Conservation (phyloP, 805 yeast species). For the Priceomyces castillae region DNA sequence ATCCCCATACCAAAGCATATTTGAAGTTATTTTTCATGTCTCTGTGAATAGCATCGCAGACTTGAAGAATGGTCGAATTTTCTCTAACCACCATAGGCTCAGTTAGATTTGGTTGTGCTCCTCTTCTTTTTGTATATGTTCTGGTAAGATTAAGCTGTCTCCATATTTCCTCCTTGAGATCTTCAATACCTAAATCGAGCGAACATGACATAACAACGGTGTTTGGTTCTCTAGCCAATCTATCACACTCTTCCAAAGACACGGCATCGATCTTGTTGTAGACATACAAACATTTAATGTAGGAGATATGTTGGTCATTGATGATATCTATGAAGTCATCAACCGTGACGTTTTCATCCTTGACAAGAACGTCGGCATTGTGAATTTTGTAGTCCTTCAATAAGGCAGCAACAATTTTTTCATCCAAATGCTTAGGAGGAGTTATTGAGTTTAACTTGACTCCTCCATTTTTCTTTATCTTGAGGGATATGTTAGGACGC, state of each 20-base stretch:
- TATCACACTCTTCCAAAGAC: constrained; percentile 88
- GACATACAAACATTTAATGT: constrained; percentile 87
- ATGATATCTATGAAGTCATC: constrained; percentile 91
- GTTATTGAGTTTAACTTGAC: constrained; percentile 75
- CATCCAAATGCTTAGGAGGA: constrained; percentile 81
- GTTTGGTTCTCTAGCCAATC: constrained; percentile 88
- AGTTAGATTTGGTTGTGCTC: constrained; percentile 70
- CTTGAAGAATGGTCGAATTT: constrained; percentile 75
- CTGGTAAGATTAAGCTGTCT: constrained; percentile 75
- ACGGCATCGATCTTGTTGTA: constrained; percentile 96
- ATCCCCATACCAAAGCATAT: constrained; percentile 96
- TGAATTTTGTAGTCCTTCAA: constrained; percentile 86
- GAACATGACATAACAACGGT: constrained; percentile 94
- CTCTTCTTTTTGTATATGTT: constrained; percentile 85
- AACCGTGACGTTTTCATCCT: constrained; percentile 86
- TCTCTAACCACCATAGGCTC: constrained; percentile 91
- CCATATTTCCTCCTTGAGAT: constrained; percentile 92
- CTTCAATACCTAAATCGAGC: constrained; percentile 79
- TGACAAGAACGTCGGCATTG: constrained; percentile 87
- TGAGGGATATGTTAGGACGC: constrained; percentile 77
- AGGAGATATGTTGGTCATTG: constrained; percentile 82
- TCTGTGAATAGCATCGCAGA: constrained; percentile 89
- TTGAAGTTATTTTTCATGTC: constrained; percentile 90
- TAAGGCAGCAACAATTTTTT: constrained; percentile 71
- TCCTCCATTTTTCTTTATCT: constrained; percentile 86